Evolutionary conservation across 805 yeast genomes (phyloP), one percentile per base, ranked within the genome.

Genomic region (Torulaspora indica): DNA sequence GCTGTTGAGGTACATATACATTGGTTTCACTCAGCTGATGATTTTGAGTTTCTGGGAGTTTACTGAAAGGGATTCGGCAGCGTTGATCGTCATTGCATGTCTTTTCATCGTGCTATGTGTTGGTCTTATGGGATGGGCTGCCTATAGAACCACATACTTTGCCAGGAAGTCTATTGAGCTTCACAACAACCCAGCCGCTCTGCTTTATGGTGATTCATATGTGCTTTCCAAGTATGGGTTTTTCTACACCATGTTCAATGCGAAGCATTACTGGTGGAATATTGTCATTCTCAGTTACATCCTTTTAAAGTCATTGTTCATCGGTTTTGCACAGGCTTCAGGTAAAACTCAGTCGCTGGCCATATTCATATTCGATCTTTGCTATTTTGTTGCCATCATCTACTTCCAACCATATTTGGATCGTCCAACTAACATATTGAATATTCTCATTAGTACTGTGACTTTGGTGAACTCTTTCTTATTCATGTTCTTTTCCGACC

Each of bases 21-120:
- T 90, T 60, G 96, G 95, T 0, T 88, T 86, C 64, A 80, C 95
- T 2, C 95, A 89, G 63, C 67, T 90, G 46, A 72, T 81, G 13
- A 77, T 89, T 41, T 73, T 90, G 46, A 81, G 95, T 8, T 71
- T 89, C 43, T 90, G 95, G 93, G 96, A 90, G 69, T 89, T 88
- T 64, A 78, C 83, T 6, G 75, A 74, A 56, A 69, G 75, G 41
- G 96, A 90, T 58, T 88, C 96, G 0, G 84, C 95, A 1, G 96
- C 96, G 0, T 88, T 90, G 24, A 78, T 90, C 46, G 89, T 87
- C 4, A 67, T 87, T 47, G 91, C 95, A 2, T 82, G 78, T 29
- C 67, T 90, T 38, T 81, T 86, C 63, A 68, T 90, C 32, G 38
- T 87, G 1, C 67, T 83, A 45, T 72, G 85, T 1, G 48, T 82